Evolutionary conservation across 2,329 filamentous ascomycete genomes (phyloP).

Genomic region (Chrysosphaeria jannelii): DNA sequence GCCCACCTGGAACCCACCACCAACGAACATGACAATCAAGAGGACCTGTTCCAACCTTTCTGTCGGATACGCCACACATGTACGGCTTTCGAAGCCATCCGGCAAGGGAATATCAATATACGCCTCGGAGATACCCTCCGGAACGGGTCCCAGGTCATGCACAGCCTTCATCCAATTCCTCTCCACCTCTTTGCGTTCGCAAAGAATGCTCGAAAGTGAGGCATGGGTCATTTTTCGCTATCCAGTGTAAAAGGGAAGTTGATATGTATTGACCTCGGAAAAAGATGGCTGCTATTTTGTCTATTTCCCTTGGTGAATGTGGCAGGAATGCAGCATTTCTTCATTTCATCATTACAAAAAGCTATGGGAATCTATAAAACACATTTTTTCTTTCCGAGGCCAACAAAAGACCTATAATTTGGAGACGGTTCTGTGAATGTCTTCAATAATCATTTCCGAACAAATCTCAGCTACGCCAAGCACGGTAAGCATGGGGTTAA

Average conservation of each 20-base stretch:
- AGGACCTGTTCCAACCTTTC: neutral
- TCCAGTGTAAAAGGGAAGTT: neutral
- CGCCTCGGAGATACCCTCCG: slow-evolving; percentile 1
- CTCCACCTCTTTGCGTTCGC: neutral
- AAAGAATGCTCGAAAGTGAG: too few species aligned
- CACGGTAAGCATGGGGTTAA: slow-evolving; percentile 38
- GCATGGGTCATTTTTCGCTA: too few species aligned
- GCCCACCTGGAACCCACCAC: slow-evolving; percentile 1
- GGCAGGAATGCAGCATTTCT: too few species aligned
- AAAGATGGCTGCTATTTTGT: neutral
- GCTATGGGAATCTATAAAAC: too few species aligned
- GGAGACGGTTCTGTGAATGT: slow-evolving; percentile 17
- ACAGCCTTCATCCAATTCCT: neutral
- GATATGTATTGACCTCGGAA: slow-evolving; percentile 1
- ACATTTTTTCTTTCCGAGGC: too few species aligned
- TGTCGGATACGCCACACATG: neutral
- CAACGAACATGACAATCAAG: neutral
- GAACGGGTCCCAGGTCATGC: too few species aligned
- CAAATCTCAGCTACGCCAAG: slow-evolving; percentile 56
- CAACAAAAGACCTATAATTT: slow-evolving; percentile 1
- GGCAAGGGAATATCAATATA: neutral
- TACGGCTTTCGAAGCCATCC: neutral
- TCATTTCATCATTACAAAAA: too few species aligned
- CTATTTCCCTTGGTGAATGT: too few species aligned
- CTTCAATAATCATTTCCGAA: slow-evolving; percentile 54